Conservation (phyloP, 1,139 yeast species). For the Suhomyces chickasaworum region DNA sequence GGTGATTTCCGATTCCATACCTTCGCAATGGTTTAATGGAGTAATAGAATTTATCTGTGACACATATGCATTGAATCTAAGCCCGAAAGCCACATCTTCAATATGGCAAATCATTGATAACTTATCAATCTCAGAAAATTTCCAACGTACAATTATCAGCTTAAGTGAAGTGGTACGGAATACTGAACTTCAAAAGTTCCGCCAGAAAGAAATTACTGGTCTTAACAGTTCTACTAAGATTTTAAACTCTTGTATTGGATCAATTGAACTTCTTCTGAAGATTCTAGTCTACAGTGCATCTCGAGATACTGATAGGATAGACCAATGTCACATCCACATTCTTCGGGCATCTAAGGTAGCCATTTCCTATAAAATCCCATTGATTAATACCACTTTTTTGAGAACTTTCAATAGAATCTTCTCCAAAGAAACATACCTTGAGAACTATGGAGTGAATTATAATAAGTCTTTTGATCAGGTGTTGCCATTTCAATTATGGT, state of each 20-base stretch:
- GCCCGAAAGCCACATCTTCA: conserved; percentile 37
- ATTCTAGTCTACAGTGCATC: conserved; percentile 23
- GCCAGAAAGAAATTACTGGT: conserved; percentile 7
- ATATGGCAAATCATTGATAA: conserved; percentile 38
- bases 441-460: conserved; percentile 18
- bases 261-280: conserved; percentile 36
- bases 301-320: conserved; percentile 20
- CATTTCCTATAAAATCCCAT: conserved; percentile 31
- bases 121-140: conserved; percentile 25
- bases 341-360: conserved; percentile 28
- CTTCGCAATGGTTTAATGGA: conserved; percentile 38
- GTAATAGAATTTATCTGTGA: conserved; percentile 53
- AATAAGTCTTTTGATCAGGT: conserved; percentile 23
- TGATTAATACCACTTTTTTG: conserved; percentile 36
- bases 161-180: conserved; percentile 31
- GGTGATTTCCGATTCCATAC: conserved; percentile 51
- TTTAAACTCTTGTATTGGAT: conserved; percentile 51
- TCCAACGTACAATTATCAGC: conserved; percentile 23
- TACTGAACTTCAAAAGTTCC: conserved; percentile 28
- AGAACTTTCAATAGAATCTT: conserved; percentile 38
- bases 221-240: conserved; percentile 10
- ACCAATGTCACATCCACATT: conserved; percentile 26
- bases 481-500: conserved; percentile 54
- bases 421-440: conserved; percentile 26
- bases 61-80: conserved; percentile 47